Evolutionary conservation across 2,329 filamentous ascomycete genomes (phyloP).

Genomic region (Dendryphion nanum): DNA sequence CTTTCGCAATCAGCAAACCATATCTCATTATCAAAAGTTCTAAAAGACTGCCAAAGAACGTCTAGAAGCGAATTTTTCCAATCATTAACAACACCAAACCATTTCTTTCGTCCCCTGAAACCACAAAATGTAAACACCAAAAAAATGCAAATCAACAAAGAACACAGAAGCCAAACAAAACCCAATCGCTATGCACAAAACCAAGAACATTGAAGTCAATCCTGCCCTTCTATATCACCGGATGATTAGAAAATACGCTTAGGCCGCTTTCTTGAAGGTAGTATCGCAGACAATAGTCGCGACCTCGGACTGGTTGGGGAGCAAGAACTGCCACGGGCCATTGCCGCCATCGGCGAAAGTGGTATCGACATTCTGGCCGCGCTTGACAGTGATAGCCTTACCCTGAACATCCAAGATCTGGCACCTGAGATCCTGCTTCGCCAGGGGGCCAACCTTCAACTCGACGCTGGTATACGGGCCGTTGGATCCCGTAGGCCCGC

Average conservation of each 20-base stretch:
- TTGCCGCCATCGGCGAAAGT: constrained; percentile 14
- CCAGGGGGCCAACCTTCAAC: constrained; percentile 7
- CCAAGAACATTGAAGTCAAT: no score
- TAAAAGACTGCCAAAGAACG: no score
- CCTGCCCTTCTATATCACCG: neutral
- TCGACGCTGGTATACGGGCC: constrained; percentile 11
- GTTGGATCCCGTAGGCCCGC: constrained; percentile 2
- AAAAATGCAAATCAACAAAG: no score
- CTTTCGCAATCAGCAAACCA: no score
- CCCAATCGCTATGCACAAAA: no score
- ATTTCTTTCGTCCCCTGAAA: no score
- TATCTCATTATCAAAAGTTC: no score
- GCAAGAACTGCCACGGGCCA: constrained; percentile 12
- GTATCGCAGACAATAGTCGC: constrained; percentile 13
- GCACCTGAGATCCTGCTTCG: constrained; percentile 14
- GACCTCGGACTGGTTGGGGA: constrained; percentile 5
- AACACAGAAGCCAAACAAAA: no score
- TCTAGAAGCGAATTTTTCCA: no score
- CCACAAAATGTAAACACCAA: no score
- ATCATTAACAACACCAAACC: no score
- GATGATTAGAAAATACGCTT: no score
- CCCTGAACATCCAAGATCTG: constrained; percentile 7
- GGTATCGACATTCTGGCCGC: constrained; percentile 10
- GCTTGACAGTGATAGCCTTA: constrained; percentile 7
- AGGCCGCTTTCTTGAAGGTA: neutral